These are phyloP conservation scores for Pulveroboletus sp. DNA, from an alignment of 768 basidiomycete genomes.

Conservation along the genomic window DNA sequence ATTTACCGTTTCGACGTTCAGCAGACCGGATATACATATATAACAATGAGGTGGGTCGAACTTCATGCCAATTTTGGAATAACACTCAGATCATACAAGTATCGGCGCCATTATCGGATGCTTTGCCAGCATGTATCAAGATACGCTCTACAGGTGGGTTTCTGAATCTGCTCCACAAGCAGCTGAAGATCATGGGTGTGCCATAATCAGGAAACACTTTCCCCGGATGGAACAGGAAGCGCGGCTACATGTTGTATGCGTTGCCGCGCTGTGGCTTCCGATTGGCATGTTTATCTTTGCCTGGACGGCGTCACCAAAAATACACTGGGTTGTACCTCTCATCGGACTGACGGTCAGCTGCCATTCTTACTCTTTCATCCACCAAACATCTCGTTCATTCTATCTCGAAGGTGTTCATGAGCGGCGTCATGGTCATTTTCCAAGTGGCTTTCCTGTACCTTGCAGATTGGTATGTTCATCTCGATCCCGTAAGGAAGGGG, in stretches of 20 bases:
- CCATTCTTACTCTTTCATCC: neutral
- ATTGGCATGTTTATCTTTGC: conserved; percentile 65
- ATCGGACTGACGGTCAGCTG: conserved; percentile 20
- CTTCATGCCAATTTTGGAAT: neutral
- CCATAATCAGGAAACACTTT: conserved; percentile 21
- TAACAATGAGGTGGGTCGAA: conserved; percentile 43
- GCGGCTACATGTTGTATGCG: conserved; percentile 51
- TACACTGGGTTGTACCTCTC: conserved; percentile 53
- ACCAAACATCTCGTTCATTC: neutral
- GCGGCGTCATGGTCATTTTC: conserved; percentile 27
- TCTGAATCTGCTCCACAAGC: neutral
- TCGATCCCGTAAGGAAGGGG: too few relatives aligned
- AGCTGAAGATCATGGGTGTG: conserved; percentile 11
- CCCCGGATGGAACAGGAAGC: conserved; percentile 44
- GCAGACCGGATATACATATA: conserved; percentile 16
- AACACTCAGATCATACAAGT: conserved; percentile 29
- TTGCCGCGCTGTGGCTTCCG: conserved; percentile 50
- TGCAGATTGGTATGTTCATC: conserved; percentile 42
- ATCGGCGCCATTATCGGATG: conserved; percentile 50
- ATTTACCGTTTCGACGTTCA: conserved; percentile 61
- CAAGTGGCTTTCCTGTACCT: conserved; percentile 45
- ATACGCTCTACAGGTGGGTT: conserved; percentile 41
- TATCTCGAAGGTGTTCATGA: conserved; percentile 36
- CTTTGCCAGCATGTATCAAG: conserved; percentile 41
- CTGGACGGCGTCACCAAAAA: conserved; percentile 51